A percentile compares a stretch with the other conserved stretches of the same genome.
Conservation (phyloP, 2,329 filamentous ascomycete species). For the Pseudogymnoascus sp. region DNA sequence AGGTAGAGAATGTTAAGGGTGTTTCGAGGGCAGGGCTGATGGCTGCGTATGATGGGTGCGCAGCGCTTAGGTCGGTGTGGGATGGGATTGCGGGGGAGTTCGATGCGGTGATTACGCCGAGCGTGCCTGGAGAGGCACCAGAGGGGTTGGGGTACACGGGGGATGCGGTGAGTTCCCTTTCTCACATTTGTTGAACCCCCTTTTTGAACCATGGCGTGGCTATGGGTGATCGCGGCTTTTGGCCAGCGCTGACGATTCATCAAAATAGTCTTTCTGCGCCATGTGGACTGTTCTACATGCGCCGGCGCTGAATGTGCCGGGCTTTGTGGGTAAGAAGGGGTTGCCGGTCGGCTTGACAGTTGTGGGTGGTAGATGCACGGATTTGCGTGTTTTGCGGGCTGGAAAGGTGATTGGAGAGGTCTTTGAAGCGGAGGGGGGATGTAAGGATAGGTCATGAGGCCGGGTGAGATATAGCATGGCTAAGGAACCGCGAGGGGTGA, state of each 20-base stretch:
- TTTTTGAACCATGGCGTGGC: background rate
- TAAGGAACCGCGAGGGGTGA: background rate
- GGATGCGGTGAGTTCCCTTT: constrained; percentile 33
- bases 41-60: constrained; percentile 46
- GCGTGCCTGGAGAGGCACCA: constrained; percentile 51
- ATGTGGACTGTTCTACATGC: constrained; percentile 40
- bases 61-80: constrained; percentile 42
- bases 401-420: constrained; percentile 34
- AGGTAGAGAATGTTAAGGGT: constrained; percentile 41
- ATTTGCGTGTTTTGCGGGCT: constrained; percentile 34
- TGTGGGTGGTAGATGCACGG: constrained; percentile 37
- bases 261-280: constrained; percentile 22
- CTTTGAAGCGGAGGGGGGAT: constrained; percentile 33
- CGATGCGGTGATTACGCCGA: constrained; percentile 48
- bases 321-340: constrained; percentile 46
- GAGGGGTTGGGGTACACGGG: constrained; percentile 45
- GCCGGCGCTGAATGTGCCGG: constrained; percentile 56
- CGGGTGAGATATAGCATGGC: background rate
- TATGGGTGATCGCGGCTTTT: background rate
- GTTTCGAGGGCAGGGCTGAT: constrained; percentile 40
- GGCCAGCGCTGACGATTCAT: background rate
- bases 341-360: constrained; percentile 52
- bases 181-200: background rate
- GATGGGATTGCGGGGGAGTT: constrained; percentile 45
- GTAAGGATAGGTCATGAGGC: constrained; percentile 20